Conservation (phyloP, 2,329 filamentous ascomycete species). For the Pestalotiopsis fici region DNA sequence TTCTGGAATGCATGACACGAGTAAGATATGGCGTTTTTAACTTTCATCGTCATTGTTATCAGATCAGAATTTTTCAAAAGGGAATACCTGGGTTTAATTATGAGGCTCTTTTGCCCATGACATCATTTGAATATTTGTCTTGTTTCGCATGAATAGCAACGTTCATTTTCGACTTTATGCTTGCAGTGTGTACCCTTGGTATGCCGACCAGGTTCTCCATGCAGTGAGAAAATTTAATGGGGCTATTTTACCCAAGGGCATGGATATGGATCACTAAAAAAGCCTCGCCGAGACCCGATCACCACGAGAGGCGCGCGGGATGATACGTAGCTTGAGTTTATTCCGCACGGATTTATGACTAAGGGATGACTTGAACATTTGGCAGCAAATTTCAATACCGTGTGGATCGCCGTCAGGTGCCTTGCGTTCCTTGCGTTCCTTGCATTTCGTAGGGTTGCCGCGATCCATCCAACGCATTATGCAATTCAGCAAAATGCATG, state of each 20-base stretch:
- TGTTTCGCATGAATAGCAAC: neutral
- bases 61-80: neutral
- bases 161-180: neutral
- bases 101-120: neutral
- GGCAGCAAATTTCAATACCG: neutral
- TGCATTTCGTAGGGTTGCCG: no score
- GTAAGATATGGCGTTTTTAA: neutral
- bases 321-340: neutral
- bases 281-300: neutral
- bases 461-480: no score
- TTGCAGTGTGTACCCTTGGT: neutral
- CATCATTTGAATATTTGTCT: neutral
- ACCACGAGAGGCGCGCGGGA: neutral
- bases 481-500: no score
- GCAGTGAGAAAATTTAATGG: neutral
- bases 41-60: neutral
- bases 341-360: neutral
- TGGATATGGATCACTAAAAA: neutral
- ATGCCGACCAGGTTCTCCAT: neutral
- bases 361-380: neutral
- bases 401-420: no score
- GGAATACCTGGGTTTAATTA: neutral
- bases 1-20: neutral
- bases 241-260: neutral
- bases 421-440: no score